Evolutionary conservation across 345 rosid species (phyloP).

Genomic region (Eucalyptus tenuipes): DNA sequence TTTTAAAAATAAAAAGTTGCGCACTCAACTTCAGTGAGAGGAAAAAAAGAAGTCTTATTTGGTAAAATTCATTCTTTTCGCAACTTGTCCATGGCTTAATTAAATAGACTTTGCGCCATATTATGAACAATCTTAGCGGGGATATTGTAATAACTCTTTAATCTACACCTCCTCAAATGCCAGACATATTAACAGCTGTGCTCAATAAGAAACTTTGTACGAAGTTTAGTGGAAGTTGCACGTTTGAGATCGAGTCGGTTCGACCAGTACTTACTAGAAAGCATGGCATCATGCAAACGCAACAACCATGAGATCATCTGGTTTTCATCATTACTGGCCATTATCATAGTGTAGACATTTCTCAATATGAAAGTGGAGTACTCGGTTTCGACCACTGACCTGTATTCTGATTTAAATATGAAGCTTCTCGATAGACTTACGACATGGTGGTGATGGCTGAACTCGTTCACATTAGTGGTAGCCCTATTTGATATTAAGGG

Average conservation of each 20-base stretch:
- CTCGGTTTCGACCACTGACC: neutral
- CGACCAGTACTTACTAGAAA: neutral
- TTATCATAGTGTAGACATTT: neutral
- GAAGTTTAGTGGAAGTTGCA: neutral
- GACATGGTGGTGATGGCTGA: neutral
- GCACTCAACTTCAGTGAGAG: neutral
- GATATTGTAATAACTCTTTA: neutral
- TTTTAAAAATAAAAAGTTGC: neutral
- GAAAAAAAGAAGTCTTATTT: neutral
- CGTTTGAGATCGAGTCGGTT: neutral
- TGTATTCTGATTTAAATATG: neutral
- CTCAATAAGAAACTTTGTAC: neutral
- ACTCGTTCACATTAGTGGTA: neutral
- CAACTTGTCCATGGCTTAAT: neutral
- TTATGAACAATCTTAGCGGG: neutral
- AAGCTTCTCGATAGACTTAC: neutral
- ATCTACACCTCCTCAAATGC: neutral
- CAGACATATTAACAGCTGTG: neutral
- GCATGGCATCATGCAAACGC: neutral
- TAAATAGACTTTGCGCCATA: neutral
- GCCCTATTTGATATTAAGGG: neutral
- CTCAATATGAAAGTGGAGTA: neutral
- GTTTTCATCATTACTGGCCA: neutral
- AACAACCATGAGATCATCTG: neutral
- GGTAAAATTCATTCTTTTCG: neutral